phyloP scores from a whole-genome alignment of 2,329 filamentous ascomycete genomes.

The Xylariaceae sp. region DNA sequence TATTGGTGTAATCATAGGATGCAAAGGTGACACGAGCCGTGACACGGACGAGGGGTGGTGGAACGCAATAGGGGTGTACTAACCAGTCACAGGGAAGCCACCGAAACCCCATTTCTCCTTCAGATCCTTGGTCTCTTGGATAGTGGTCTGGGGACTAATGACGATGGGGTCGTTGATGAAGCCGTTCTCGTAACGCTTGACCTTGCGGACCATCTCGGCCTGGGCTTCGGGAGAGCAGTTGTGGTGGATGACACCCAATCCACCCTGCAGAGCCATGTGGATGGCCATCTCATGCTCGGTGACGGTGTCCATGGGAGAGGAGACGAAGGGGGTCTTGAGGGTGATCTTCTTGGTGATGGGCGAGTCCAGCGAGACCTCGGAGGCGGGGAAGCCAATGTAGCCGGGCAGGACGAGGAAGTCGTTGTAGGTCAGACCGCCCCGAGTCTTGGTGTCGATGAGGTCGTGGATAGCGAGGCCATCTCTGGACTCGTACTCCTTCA shows the following conservation, averaged over 20 bases:
- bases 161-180: constrained; percentile 97
- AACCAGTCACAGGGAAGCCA: constrained; percentile 97
- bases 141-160: constrained; percentile 80
- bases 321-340: constrained; percentile 94
- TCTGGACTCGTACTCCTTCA: constrained; percentile 74
- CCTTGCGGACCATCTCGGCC: constrained; percentile 98
- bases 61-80: constrained; percentile 39
- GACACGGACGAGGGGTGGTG: constrained; percentile 1
- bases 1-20: constrained; percentile 74
- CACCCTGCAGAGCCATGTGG: constrained; percentile 86
- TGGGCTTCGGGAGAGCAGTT: constrained; percentile 98
- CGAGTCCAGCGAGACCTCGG: constrained; percentile 82
- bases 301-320: constrained; percentile 99
- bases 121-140: constrained; percentile 84
- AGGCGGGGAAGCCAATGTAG: constrained; percentile 96
- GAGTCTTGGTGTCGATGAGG: constrained; percentile 85
- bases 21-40: constrained; percentile 14
- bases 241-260: constrained; percentile 95
- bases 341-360: constrained; percentile 93
- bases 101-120: constrained; percentile 99
- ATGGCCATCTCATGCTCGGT: constrained; percentile 99
- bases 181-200: constrained; percentile 98
- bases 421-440: constrained; percentile 96
- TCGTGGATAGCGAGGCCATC: constrained; percentile 88
- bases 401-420: constrained; percentile 96